These are phyloP conservation scores for Henckelia pumila DNA, from an alignment of 257 asterid genomes.

Conservation along the genomic window DNA sequence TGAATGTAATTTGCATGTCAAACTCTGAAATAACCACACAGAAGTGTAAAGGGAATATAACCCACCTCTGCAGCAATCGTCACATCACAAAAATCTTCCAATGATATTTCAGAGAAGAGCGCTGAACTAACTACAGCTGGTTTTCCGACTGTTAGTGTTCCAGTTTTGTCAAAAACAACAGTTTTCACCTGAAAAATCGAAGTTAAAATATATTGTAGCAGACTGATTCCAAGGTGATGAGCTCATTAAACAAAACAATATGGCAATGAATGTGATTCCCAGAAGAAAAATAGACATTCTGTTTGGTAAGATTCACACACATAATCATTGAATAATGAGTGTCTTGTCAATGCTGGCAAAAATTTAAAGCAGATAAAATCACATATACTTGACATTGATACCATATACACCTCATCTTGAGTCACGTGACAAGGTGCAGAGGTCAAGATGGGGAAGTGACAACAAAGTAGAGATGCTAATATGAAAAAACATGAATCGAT, in stretches of 20 bases:
- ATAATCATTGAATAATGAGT: background rate
- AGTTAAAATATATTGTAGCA: slow-evolving; percentile 13
- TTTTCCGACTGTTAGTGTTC: slow-evolving; percentile 86
- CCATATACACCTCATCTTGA: background rate
- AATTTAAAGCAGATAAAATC: background rate
- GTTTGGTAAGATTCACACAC: too few species aligned
- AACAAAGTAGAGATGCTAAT: slow-evolving; percentile 4
- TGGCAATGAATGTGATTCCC: too few species aligned
- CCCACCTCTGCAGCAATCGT: slow-evolving; percentile 92
- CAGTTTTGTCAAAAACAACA: slow-evolving; percentile 88
- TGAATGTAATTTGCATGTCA: slow-evolving; percentile 3
- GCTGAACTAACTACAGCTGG: slow-evolving; percentile 85
- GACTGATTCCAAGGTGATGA: background rate
- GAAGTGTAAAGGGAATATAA: slow-evolving; percentile 17
- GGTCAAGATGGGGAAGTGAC: slow-evolving; percentile 9
- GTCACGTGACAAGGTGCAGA: background rate
- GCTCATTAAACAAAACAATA: background rate
- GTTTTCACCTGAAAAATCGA: slow-evolving; percentile 63
- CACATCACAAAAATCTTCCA: slow-evolving; percentile 82
- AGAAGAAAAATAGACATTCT: too few species aligned
- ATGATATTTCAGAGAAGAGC: slow-evolving; percentile 61
- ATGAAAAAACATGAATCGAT: slow-evolving; percentile 8
- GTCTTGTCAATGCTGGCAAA: background rate
- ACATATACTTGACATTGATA: background rate
- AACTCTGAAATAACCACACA: slow-evolving; percentile 2